phyloP scores from a whole-genome alignment of 208 protist species.

The Phytomonas sp. region DNA sequence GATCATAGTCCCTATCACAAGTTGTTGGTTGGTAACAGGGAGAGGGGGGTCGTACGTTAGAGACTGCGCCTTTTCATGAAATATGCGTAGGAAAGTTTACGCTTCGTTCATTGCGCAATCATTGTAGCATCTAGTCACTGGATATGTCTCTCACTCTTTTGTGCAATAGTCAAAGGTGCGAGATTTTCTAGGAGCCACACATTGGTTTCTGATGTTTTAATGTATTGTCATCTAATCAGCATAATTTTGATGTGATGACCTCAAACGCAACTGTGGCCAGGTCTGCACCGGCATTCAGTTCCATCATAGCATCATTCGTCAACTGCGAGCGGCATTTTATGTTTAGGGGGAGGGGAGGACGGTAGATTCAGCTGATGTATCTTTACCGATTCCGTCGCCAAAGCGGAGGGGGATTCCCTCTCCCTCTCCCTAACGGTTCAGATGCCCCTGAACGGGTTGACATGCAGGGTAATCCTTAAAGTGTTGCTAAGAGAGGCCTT shows the following conservation, averaged over 20 bases:
- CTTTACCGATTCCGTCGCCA: not conserved
- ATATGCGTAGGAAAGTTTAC: not conserved
- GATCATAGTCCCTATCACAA: not conserved
- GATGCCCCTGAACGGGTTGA: not conserved
- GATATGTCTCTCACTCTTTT: not conserved
- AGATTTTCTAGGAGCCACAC: not conserved
- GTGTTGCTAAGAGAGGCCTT: not conserved
- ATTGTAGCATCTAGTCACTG: not conserved
- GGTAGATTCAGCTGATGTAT: not conserved
- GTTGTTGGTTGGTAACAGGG: not conserved
- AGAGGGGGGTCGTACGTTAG: not conserved
- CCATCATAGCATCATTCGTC: not conserved
- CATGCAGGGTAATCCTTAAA: not conserved
- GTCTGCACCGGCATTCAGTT: not conserved
- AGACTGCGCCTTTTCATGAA: not conserved
- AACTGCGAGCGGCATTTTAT: not conserved
- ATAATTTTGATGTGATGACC: not conserved
- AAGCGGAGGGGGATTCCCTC: not conserved
- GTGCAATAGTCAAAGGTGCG: not conserved
- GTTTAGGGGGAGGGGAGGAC: not conserved
- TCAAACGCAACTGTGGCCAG: not conserved
- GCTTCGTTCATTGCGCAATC: not conserved
- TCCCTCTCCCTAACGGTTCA: not conserved
- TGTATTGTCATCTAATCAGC: not conserved
- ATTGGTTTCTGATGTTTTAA: not conserved